These are phyloP conservation scores for Fusarium haematococcum DNA, from an alignment of 2,329 filamentous ascomycete species.

Conservation along the genomic window DNA sequence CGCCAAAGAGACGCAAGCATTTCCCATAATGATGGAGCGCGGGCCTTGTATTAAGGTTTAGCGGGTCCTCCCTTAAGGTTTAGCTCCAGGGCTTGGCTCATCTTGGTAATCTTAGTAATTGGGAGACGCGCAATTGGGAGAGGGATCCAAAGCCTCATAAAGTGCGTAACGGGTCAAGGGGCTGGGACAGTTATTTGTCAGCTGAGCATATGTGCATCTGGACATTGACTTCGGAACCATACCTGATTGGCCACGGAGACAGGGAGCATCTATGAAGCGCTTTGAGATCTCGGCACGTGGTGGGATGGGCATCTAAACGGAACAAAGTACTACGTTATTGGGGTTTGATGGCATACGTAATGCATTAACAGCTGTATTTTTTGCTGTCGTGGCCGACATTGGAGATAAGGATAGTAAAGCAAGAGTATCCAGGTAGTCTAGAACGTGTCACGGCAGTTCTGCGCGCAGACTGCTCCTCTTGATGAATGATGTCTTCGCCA, in stretches of 20 bases:
- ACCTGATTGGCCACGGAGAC: neutral
- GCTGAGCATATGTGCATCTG: neutral
- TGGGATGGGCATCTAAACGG: neutral
- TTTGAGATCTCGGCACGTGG: neutral
- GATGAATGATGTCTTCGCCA: neutral
- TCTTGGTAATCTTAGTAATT: neutral
- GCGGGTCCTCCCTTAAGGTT: neutral
- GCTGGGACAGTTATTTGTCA: neutral
- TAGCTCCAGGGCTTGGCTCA: neutral
- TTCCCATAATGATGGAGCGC: neutral
- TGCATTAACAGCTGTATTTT: neutral
- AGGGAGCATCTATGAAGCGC: neutral
- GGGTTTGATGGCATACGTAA: neutral
- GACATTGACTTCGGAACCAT: neutral
- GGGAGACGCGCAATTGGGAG: neutral
- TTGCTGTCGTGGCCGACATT: neutral
- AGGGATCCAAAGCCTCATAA: neutral
- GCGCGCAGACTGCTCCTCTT: neutral
- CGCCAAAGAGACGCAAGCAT: neutral
- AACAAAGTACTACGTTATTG: neutral
- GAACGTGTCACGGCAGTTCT: neutral
- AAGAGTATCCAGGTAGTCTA: neutral
- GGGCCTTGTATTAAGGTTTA: neutral
- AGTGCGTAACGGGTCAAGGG: neutral
- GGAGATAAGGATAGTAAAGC: neutral